Evolutionary conservation across 2,329 filamentous ascomycete genomes (phyloP), one percentile per base, ranked within the genome.

Genomic region (Ilyonectria robusta): DNA sequence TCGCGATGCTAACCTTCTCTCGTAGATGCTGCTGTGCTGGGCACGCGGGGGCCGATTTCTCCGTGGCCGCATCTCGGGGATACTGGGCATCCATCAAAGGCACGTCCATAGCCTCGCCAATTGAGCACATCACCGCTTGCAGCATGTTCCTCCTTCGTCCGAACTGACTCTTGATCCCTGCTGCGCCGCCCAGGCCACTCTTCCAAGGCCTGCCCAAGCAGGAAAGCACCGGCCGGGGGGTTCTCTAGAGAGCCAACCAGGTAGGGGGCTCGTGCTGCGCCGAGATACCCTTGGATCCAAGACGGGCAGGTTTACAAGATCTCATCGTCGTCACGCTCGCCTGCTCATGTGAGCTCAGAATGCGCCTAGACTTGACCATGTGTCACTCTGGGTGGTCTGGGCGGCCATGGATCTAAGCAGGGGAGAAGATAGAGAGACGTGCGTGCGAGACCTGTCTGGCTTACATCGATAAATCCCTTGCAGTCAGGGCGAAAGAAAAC

Each of bases 281-380:
- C 50, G 50, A 35, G 50, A 53, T 53, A 35, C 10, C 50, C 50
- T 53, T 21, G 19, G 9, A 31, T n/a, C n/a, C 31, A 8, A 11
- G n/a, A 6, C 40, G 15, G 31, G 29, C 50, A 53, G n/a, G 50
- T 15, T 37, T 33, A 13, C 50, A 53, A 53, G 29, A 53, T 53
- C 31, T 37, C 50, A 53, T 53, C 31, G 31, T 53, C 17, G 17
- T n/a, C 48, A 50, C 26, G 42, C 13, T 8, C 21, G 21, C 23
- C 47, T 62, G 53, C 53, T 51, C 33, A 58, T 53, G 54, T 63
- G 61, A 51, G 61, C 26, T 37, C 47, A 40, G 54, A n/a, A 17
- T 44, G 35, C 23, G 46, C 37, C 55, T 54, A 44, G 35, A 37
- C 61, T 64, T 21, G 37, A 47, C 29, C n/a, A 26, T 40, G 19